Evolutionary conservation across 768 basidiomycete species (phyloP), one percentile per base, ranked within the genome.

Genomic region (Pisolithus marmoratus): DNA sequence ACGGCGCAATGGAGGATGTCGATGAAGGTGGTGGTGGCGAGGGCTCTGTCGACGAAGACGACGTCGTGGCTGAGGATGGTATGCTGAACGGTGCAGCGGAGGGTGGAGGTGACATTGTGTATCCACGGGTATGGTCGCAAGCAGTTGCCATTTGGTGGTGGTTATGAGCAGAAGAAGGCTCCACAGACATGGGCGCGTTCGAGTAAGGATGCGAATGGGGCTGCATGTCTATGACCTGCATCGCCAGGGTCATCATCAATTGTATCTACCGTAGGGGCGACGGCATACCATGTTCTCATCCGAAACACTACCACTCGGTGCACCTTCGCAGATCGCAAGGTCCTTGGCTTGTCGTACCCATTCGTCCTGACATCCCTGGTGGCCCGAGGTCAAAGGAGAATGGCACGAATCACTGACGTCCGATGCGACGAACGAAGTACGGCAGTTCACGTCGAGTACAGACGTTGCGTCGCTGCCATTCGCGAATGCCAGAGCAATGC

Each of bases 271-370:
- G 15, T 42, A 2, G 17, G 9, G 24, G 29, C 17, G 40, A 20
- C 38, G 38, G 65, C 76, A 49, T 50, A 82, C 81, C 78, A 84
- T 72, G 44, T 56, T 54, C 40, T 66, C 75, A 58, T 83, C 82
- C 34, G 51, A 51, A 37, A 54, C 57, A 36, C 43, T 43, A 27
- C 17, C 24, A 9, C 24, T 17, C 14, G 14, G 43, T 26, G 26
- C 27, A 27, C 5, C 15, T 12, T 45, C 24, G 46, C 60, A 55
- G 37, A 90, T 84, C n/a, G 77, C 75, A 54, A 90, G 74, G 44
- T 77, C 83, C 49, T 79, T 76, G 4, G 88, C 79, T 61, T 83
- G 85, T 52, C 74, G 72, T 11, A 90, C 87, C 88, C 86, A 90
- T 60, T 90, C 87, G 52, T 88, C 87, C 23, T 12, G 26, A 15